phyloP scores from a whole-genome alignment of 2,329 filamentous ascomycete genomes.

The Colletotrichum gloeosporioides region DNA sequence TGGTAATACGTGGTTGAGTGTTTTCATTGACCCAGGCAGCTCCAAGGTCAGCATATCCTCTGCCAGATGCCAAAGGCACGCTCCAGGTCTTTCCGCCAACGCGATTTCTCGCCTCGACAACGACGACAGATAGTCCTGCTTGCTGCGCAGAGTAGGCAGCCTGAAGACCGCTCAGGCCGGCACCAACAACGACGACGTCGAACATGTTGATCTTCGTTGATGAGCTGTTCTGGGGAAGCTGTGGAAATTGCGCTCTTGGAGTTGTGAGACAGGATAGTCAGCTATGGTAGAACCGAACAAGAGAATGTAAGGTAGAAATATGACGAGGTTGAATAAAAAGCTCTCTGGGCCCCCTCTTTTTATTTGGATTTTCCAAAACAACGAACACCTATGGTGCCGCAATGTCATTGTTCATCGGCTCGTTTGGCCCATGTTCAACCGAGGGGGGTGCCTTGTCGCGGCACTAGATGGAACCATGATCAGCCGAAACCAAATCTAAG shows the following conservation, averaged over 20 bases:
- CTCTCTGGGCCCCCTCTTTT: not conserved
- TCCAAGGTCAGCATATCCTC: slow-evolving; percentile 28
- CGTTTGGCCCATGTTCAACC: not conserved
- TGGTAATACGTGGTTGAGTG: slow-evolving; percentile 37
- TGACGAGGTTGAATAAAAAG: not conserved
- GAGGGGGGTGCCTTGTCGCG: not conserved
- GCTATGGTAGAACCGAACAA: not conserved
- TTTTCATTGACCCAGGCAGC: slow-evolving; percentile 32
- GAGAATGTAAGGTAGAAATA: not conserved
- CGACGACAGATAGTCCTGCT: slow-evolving; percentile 34
- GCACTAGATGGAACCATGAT: not conserved
- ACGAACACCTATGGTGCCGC: not conserved
- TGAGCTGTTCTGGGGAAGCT: not conserved
- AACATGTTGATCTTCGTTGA: slow-evolving; percentile 8
- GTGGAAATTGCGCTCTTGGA: not conserved
- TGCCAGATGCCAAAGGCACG: slow-evolving; percentile 14
- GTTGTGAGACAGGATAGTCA: not conserved
- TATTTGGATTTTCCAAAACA: not conserved
- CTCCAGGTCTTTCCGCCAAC: slow-evolving; percentile 46
- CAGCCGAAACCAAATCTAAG: not conserved
- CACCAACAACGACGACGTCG: slow-evolving; percentile 43
- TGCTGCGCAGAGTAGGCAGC: slow-evolving; percentile 35
- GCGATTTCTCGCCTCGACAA: slow-evolving; percentile 47
- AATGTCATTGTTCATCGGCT: not conserved
- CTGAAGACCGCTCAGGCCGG: slow-evolving; percentile 40